These are phyloP conservation scores for Amanita brunnescens DNA, from an alignment of 768 basidiomycete species.

Conservation along the genomic window DNA sequence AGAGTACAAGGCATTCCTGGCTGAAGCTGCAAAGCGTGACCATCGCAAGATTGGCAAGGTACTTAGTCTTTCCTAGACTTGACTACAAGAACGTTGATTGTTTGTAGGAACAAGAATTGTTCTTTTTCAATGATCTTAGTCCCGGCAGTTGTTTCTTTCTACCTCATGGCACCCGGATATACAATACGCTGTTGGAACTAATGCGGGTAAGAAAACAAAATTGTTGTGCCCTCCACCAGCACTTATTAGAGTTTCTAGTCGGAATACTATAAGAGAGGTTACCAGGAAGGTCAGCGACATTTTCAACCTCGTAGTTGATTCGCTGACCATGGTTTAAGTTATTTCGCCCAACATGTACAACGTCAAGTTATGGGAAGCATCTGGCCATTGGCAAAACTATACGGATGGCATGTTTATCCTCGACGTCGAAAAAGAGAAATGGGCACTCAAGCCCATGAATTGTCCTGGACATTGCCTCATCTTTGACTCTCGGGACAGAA, in stretches of 20 bases:
- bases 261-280: constrained; percentile 93
- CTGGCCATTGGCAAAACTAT: constrained; percentile 98
- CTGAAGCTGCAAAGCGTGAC: constrained; percentile 96
- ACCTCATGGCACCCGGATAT: constrained; percentile 94
- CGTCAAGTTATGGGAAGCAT: constrained; percentile 94
- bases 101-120: constrained; percentile 78
- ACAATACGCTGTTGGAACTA: constrained; percentile 86
- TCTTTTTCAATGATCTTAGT: constrained; percentile 96
- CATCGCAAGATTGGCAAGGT: constrained; percentile 89
- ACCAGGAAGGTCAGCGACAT: constrained; percentile 70
- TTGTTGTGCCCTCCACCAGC: not conserved
- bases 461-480: constrained; percentile 96
- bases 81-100: constrained; percentile 18
- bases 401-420: constrained; percentile 96
- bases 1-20: constrained; percentile 94
- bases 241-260: constrained; percentile 31
- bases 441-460: constrained; percentile 98
- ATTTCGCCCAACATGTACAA: constrained; percentile 98
- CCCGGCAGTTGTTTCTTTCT: constrained; percentile 96
- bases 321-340: constrained; percentile 35
- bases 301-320: not conserved
- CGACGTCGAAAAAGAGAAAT: constrained; percentile 92
- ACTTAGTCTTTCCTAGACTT: constrained; percentile 20
- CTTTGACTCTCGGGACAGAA: constrained; percentile 89
- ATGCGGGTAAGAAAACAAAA: constrained; percentile 59